phyloP scores from a whole-genome alignment of 148 eudicot species.

The Rhododendron vialii region DNA sequence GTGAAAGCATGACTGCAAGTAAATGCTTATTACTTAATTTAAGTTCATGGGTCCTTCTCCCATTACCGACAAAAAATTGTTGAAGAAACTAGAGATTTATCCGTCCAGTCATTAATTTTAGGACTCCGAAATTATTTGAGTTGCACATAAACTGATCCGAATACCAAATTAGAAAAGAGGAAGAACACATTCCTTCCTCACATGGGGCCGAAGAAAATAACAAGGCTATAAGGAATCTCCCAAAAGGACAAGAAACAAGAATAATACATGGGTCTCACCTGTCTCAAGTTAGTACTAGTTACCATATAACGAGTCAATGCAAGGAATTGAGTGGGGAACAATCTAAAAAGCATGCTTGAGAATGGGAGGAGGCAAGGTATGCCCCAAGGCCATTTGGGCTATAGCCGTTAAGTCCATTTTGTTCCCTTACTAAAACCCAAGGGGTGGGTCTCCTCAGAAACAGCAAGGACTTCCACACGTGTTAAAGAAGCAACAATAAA shows the following conservation, averaged over 20 bases:
- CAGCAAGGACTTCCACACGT: neutral
- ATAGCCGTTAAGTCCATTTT: neutral
- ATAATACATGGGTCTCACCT: conserved; percentile 2
- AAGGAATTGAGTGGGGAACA: conserved; percentile 5
- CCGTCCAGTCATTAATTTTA: no score
- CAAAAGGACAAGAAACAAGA: conserved; percentile 3
- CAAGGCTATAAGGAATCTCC: neutral
- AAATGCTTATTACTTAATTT: no score
- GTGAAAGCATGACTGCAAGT: no score
- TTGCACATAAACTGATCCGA: neutral
- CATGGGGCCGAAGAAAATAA: conserved; percentile 9
- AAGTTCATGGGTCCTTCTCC: no score
- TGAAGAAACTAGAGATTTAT: neutral
- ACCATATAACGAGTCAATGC: neutral
- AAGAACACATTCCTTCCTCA: neutral
- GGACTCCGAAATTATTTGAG: neutral
- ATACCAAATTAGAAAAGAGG: neutral
- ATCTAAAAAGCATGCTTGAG: neutral
- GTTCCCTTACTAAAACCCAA: neutral
- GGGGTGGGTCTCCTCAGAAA: neutral
- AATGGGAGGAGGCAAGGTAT: neutral
- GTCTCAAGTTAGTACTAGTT: neutral
- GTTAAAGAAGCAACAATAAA: neutral
- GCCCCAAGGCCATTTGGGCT: conserved; percentile 8
- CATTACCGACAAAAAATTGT: no score